Evolutionary conservation across 2,329 filamentous ascomycete species (phyloP).

Genomic region (Mariannaea sp.): DNA sequence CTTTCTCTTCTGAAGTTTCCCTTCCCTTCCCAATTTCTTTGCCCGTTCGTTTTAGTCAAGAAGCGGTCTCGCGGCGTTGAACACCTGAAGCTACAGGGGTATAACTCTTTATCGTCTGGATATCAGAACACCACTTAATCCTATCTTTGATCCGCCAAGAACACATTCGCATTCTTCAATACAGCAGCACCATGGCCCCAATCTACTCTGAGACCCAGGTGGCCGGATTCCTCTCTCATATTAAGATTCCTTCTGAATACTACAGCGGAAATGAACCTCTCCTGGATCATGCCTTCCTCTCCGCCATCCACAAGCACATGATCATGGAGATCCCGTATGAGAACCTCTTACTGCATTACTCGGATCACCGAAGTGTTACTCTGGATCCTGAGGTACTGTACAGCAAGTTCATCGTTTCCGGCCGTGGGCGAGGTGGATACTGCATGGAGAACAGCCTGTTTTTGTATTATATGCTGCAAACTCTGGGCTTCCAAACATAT

Average conservation of each 20-base stretch:
- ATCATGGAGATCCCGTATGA: constrained; percentile 60
- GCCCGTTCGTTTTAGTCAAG: not conserved
- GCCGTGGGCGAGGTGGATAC: constrained; percentile 58
- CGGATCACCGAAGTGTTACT: constrained; percentile 42
- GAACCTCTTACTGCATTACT: constrained; percentile 60
- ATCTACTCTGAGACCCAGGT: constrained; percentile 39
- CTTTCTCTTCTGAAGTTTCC: constrained; percentile 15
- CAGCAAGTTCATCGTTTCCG: constrained; percentile 52
- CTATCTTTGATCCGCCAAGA: too few relatives aligned
- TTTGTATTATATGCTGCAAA: constrained; percentile 57
- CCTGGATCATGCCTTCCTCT: constrained; percentile 42
- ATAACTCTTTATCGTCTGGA: not conserved
- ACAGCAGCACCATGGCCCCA: constrained; percentile 32
- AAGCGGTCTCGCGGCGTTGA: not conserved
- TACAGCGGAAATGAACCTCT: constrained; percentile 36
- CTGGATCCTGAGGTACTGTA: constrained; percentile 55
- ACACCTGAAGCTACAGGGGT: too few relatives aligned
- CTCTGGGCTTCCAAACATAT: constrained; percentile 59
- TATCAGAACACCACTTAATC: not conserved
- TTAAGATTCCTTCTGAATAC: constrained; percentile 37
- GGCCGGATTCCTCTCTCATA: constrained; percentile 36
- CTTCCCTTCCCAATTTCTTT: constrained; percentile 7
- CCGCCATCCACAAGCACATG: constrained; percentile 49
- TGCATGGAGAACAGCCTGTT: constrained; percentile 64
- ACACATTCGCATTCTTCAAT: too few relatives aligned